Base-by-base conservation (phyloP, 495 filamentous ascomycete genomes). In the Annulohypoxylon nitens region DNA sequence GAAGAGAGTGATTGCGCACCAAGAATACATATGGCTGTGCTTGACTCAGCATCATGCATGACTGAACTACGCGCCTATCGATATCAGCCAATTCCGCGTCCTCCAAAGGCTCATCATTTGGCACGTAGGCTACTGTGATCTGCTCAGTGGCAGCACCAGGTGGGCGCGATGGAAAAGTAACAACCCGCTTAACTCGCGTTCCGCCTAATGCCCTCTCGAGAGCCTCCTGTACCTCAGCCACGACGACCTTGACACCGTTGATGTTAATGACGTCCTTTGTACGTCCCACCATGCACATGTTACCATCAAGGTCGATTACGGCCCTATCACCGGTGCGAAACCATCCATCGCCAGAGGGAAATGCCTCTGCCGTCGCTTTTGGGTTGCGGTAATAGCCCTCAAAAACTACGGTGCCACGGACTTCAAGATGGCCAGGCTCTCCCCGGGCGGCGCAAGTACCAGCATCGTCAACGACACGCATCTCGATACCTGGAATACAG, bases 321-420 rank as follows among this genome's bases (percentile, higher is more conserved):
- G 69, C 90, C 36, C 83, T 79, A 67, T 93, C 91, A 1, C 90
- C 90, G 1, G 90, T 93, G 37, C 86, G 86, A 80, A 93, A 91
- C 86, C 88, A 93, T 1, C 90, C 89, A 64, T 92, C 90, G 1
- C 20, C 20, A 23, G 50, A 14, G 0, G 87, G 88, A 57, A 92
- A 87, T 0, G 90, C 80, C 23, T 86, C 79, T 1, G 61, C 76
- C 3, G 88, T 92, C 3, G 83, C 87, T 23, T 81, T 75, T 0
- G 78, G 75, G 66, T 93, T 88, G 66, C 89, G 88, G 72, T 86
- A 86, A 75, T 93, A 93, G 20, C 83, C 82, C 33, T 83, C 79
- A 78, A 91, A 92, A 3, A 92, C 79, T 20, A 87, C 83, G 2
- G 82, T 78, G 16, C 79, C 78, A n/a, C 45, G 41, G 0, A 81